phyloP scores from a whole-genome alignment of 2,329 filamentous ascomycete species.

The Acarospora socialis region DNA sequence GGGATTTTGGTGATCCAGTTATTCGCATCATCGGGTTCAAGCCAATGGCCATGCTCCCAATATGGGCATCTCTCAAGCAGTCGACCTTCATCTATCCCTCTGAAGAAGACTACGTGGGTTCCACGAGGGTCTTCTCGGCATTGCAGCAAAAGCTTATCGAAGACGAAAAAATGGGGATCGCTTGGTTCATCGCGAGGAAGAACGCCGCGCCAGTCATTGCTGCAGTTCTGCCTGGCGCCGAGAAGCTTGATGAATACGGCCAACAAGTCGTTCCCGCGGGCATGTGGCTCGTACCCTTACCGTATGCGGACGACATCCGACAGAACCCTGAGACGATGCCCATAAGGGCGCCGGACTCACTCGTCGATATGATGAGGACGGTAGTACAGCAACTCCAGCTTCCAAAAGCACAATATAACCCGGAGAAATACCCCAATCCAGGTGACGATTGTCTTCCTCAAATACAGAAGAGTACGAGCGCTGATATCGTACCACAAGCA shows the following conservation, averaged over 20 bases:
- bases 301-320: conserved; percentile 79
- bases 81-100: conserved; percentile 89
- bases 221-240: conserved; percentile 64
- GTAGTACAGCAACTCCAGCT: conserved; percentile 79
- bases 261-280: conserved; percentile 65
- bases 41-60: conserved; percentile 54
- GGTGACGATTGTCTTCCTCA: conserved; percentile 18
- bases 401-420: conserved; percentile 72
- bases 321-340: conserved; percentile 50
- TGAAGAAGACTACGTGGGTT: conserved; percentile 79
- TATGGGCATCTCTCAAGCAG: conserved; percentile 76
- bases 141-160: conserved; percentile 74
- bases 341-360: conserved; percentile 47
- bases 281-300: conserved; percentile 76
- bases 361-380: conserved; percentile 69
- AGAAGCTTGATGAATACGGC: conserved; percentile 48
- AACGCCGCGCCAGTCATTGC: conserved; percentile 70
- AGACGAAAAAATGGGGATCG: conserved; percentile 67
- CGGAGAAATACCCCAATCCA: conserved; percentile 78
- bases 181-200: conserved; percentile 74
- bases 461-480: not conserved
- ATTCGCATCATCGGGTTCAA: conserved; percentile 94
- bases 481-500: conserved; percentile 25
- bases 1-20: conserved; percentile 65
- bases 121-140: conserved; percentile 81